phyloP scores from a whole-genome alignment of 139 green algal species.

The Edaphochlamys debaryana region DNA sequence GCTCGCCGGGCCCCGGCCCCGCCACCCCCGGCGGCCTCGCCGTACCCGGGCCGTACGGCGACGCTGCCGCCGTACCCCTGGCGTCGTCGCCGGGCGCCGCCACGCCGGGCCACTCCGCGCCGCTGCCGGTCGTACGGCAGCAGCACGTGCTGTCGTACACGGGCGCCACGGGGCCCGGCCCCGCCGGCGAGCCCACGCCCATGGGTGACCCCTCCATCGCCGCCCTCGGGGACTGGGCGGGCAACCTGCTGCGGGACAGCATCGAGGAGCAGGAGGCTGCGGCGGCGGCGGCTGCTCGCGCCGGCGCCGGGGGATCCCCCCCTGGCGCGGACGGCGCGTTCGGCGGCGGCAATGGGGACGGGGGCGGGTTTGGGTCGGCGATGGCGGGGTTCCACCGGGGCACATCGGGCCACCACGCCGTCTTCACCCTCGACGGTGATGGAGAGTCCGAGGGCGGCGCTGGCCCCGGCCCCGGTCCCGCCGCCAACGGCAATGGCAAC shows the following conservation, averaged over 20 bases:
- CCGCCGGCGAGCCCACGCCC: slow-evolving; percentile 15
- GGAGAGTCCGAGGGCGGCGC: too few relatives aligned
- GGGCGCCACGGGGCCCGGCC: not conserved
- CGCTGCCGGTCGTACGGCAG: not conserved
- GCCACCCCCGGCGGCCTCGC: not conserved
- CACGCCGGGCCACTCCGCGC: not conserved
- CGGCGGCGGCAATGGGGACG: not conserved
- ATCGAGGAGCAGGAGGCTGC: not conserved
- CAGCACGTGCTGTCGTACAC: not conserved
- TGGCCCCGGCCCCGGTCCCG: too few relatives aligned
- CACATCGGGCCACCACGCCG: too few relatives aligned
- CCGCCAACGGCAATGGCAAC: not conserved
- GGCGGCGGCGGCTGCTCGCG: too few relatives aligned
- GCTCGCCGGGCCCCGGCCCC: too few relatives aligned
- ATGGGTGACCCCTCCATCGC: slow-evolving; percentile 25
- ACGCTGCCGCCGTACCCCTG: too few relatives aligned
- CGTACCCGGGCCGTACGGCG: not conserved
- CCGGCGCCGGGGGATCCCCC: too few relatives aligned
- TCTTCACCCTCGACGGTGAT: too few relatives aligned
- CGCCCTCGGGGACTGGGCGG: not conserved
- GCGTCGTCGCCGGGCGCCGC: not conserved
- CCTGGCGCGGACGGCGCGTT: too few relatives aligned
- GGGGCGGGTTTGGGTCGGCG: too few relatives aligned
- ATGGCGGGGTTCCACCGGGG: too few relatives aligned
- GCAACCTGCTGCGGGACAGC: not conserved